These are phyloP conservation scores for Hemerocallis citrina DNA, from an alignment of 106 monocot genomes.

Conservation along the genomic window DNA sequence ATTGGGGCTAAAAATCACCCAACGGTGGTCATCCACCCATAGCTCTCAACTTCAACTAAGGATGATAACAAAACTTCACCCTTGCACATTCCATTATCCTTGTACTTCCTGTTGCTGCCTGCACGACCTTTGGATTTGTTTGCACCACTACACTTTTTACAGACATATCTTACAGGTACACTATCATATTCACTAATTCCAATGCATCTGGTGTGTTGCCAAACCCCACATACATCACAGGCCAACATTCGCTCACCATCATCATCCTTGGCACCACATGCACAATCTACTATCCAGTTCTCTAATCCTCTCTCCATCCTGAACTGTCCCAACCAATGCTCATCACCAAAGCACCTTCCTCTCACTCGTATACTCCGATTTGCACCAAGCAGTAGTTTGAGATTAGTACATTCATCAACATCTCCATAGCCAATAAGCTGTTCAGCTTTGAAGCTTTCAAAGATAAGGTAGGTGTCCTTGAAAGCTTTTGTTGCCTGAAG, in stretches of 20 bases:
- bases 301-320: slow-evolving; percentile 68
- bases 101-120: not conserved
- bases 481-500: slow-evolving; percentile 45
- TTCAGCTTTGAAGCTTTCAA: slow-evolving; percentile 45
- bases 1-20: not conserved
- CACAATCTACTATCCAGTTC: slow-evolving; percentile 73
- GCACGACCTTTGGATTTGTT: not conserved
- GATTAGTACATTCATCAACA: slow-evolving; percentile 14
- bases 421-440: slow-evolving; percentile 31
- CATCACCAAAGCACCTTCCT: slow-evolving; percentile 38
- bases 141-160: slow-evolving; percentile 24
- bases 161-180: slow-evolving; percentile 56
- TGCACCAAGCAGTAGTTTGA: slow-evolving; percentile 30
- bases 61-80: not conserved
- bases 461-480: slow-evolving; percentile 57
- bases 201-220: slow-evolving; percentile 78
- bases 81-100: not conserved
- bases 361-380: slow-evolving; percentile 12
- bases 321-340: slow-evolving; percentile 27
- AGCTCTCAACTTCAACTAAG: not conserved
- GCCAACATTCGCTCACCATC: slow-evolving; percentile 92
- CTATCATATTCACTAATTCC: slow-evolving; percentile 52
- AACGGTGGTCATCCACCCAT: not conserved
- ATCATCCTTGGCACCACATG: slow-evolving; percentile 78
- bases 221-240: slow-evolving; percentile 72